These are phyloP conservation scores for Aspergillus conjunctus DNA, from an alignment of 495 filamentous ascomycete species.

Conservation along the genomic window DNA sequence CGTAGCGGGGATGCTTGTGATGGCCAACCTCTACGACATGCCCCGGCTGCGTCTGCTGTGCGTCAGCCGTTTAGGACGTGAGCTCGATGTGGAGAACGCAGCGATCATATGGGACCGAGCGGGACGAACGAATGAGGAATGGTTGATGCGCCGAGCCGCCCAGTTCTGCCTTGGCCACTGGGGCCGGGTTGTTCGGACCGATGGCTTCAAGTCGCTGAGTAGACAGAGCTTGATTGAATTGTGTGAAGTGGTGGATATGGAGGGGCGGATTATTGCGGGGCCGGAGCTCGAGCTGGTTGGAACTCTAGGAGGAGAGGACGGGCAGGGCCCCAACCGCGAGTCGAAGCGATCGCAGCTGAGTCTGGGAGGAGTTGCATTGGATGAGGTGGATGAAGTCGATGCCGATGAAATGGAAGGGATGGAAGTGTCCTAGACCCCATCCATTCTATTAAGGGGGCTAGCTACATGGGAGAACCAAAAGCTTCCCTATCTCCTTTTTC, in stretches of 20 bases:
- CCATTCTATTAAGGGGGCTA: not conserved
- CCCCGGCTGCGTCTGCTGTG: slow-evolving; percentile 87
- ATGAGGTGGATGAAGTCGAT: slow-evolving; percentile 64
- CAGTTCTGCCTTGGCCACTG: slow-evolving; percentile 88
- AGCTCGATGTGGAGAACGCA: slow-evolving; percentile 91
- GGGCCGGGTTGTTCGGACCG: slow-evolving; percentile 90
- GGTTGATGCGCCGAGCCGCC: slow-evolving; percentile 84
- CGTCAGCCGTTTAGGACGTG: slow-evolving; percentile 80
- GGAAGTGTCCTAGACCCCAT: slow-evolving; percentile 51
- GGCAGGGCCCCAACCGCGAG: slow-evolving; percentile 46
- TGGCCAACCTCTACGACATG: slow-evolving; percentile 97
- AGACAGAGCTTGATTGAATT: slow-evolving; percentile 80
- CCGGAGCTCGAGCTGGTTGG: slow-evolving; percentile 81
- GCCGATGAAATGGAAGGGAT: slow-evolving; percentile 72
- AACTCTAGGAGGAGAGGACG: slow-evolving; percentile 59
- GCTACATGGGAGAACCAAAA: too few species aligned
- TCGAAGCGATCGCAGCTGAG: slow-evolving; percentile 44
- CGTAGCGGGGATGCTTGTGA: slow-evolving; percentile 93
- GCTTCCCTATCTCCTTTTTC: not conserved
- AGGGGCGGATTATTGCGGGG: slow-evolving; percentile 83
- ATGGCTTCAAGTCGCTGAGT: slow-evolving; percentile 78
- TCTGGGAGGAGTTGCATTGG: slow-evolving; percentile 58
- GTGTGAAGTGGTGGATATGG: slow-evolving; percentile 89
- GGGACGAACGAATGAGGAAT: slow-evolving; percentile 84
- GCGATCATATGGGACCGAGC: slow-evolving; percentile 97